Conservation (phyloP, 306 rosid species). For the Cyamopsis tetragonoloba region DNA sequence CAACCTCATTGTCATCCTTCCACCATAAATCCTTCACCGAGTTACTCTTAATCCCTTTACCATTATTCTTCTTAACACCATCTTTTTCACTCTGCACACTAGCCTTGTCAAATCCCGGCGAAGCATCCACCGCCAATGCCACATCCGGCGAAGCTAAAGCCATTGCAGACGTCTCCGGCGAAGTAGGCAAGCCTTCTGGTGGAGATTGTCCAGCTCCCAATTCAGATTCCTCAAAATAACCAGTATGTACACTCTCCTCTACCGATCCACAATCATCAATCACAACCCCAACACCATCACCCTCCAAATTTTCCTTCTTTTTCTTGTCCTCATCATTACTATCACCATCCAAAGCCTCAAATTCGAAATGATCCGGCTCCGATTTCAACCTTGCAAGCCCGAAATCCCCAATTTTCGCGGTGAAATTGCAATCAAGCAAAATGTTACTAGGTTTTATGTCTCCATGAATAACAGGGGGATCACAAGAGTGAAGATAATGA, state of each 20-base stretch:
- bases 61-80: slow-evolving; percentile 31
- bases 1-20: slow-evolving; percentile 54
- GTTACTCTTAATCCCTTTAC: slow-evolving; percentile 33
- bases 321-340: slow-evolving; percentile 23
- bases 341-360: slow-evolving; percentile 13
- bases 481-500: slow-evolving; percentile 60
- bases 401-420: slow-evolving; percentile 71
- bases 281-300: slow-evolving; percentile 36
- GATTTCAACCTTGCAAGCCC: slow-evolving; percentile 73
- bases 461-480: slow-evolving; percentile 80
- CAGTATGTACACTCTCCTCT: slow-evolving; percentile 66
- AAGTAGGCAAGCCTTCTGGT: slow-evolving; percentile 28
- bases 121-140: neutral
- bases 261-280: slow-evolving; percentile 67
- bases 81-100: slow-evolving; percentile 47
- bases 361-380: neutral
- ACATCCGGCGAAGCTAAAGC: too few species aligned
- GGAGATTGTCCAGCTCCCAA: slow-evolving; percentile 55
- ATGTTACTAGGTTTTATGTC: slow-evolving; percentile 93
- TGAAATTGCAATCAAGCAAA: slow-evolving; percentile 48
- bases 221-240: slow-evolving; percentile 51
- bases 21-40: slow-evolving; percentile 74
- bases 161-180: too few species aligned
- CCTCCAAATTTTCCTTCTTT: slow-evolving; percentile 34
- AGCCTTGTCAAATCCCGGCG: slow-evolving; percentile 34